Evolutionary conservation across 306 rosid species (phyloP), one percentile per base, ranked within the genome.

Genomic region (Medicago lupulina): DNA sequence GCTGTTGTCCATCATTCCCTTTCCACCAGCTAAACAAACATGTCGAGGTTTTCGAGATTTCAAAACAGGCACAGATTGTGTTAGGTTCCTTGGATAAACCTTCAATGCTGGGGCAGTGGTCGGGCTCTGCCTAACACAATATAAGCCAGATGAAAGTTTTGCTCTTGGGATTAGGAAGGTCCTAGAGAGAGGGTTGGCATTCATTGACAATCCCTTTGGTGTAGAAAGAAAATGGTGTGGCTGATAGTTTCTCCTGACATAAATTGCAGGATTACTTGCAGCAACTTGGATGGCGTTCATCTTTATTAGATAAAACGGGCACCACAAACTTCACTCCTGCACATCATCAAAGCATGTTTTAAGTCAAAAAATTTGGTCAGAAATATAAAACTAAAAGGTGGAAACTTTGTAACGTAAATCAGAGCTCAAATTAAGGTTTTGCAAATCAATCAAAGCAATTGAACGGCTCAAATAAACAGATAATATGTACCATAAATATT

Each of bases 11-110:
- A 65, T 79, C 77, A 83, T 87, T 78, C 89, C 91, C 74, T 81
- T 73, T 51, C 85, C 89, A 74, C 88, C 88, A 8, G 85, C 88
- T 16, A 78, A 80, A 82, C 91, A 87, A 60, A 85, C 85, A 43
- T 81, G 86, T 67, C 74, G 81, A 58, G 80, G 28, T 23, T 39
- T 77, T 50, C 13, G 76, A 57, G 68, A 83, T 73, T 79, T 85
- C 12, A 83, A 77, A 28, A 76, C n/a, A 2, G 86, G 79, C 46
- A 74, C 36, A 47, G 61, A 63, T 57, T 44, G 85, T 34, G 38
- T 34, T 34, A 34, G 6, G 38, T 34, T 34, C 1, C 38, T 34
- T 34, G 38, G 38, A 34, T 34, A 34, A 34, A 34, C 38, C 38
- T 34, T 34, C 1, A 6, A 34, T 34, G 1, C 7, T 34, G 38